Base-by-base conservation (phyloP, 2,329 filamentous ascomycete genomes). In the Passalora sequoiae region DNA sequence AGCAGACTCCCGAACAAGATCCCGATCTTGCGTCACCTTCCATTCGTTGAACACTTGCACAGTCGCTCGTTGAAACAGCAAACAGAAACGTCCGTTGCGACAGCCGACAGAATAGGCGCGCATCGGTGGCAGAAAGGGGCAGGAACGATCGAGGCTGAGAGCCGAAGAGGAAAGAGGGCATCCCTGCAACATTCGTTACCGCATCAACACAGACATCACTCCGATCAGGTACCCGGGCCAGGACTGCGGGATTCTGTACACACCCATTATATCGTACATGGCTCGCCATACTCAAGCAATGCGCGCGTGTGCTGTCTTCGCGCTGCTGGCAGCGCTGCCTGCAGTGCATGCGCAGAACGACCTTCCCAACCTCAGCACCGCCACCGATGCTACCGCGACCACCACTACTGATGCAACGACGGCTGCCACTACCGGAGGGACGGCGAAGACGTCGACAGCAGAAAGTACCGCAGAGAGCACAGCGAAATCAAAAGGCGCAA, bases 311-410 rank as follows among this genome's bases (percentile, higher is more conserved):
- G 49, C 50, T 21, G 38, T 59, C 24, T 41, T 58, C 19, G 55
- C 55, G 17, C 50, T 62, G 27, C 44, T 53, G 21, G 43, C 44
- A 36, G 46, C 54, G 16, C 28, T 37, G n/a, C 30, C 31, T 32
- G 29, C 50, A n/a, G 55, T 54, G 3, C 41, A 51, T 35, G 54
- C 57, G 17, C 56, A 61, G 42, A 52, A 44, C 24, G 51, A 57
- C 30, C 43, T 63, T 3, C 59, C 61, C 12, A 46, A 60, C 31
- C 56, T 62, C 28, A 42, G 47, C 6, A 59, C 54, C 4, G 52
- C 51, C 10, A 58, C 58, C 25, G 29, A 50, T 29, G 49, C 46
- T 8, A 49, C 47, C 29, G 49, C 50, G 37, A 41, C 56, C 8
- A 53, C 49, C 25, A 47, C 54, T 9, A 44, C 48, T 20, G 49